These are phyloP conservation scores for Biscutella laevigata DNA, from an alignment of 441 rosid genomes.

Conservation along the genomic window DNA sequence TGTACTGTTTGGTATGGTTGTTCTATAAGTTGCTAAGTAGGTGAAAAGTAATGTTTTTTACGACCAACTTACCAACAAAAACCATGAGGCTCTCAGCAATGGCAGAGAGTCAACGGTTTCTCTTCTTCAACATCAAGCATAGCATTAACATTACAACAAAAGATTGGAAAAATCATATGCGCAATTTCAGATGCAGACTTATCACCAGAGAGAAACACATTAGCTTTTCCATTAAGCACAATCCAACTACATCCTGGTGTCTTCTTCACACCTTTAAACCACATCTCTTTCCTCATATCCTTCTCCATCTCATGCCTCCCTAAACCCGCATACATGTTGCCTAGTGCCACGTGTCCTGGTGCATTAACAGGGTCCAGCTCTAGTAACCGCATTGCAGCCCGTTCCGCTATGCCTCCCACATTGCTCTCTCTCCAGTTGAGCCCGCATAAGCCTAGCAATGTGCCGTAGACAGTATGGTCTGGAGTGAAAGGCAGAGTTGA, in stretches of 20 bases:
- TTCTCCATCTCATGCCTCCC: slow-evolving; percentile 50
- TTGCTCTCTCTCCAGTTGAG: slow-evolving; percentile 30
- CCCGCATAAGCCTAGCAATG: slow-evolving; percentile 57
- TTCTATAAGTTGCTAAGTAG: too few species aligned
- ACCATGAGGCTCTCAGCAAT: too few species aligned
- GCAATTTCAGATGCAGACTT: slow-evolving; percentile 27
- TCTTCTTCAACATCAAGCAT: slow-evolving; percentile 21
- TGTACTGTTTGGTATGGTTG: too few species aligned
- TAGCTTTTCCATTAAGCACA: slow-evolving; percentile 38
- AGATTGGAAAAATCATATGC: slow-evolving; percentile 33
- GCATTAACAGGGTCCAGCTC: slow-evolving; percentile 59
- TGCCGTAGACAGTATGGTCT: slow-evolving; percentile 52
- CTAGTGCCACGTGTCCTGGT: slow-evolving; percentile 58
- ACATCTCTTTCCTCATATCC: slow-evolving; percentile 59
- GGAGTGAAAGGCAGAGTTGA: slow-evolving; percentile 38
- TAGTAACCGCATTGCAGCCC: slow-evolving; percentile 43
- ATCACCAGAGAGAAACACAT: slow-evolving; percentile 57
- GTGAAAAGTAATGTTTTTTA: too few species aligned
- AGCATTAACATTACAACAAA: slow-evolving; percentile 4
- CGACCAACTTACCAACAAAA: too few species aligned
- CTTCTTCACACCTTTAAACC: slow-evolving; percentile 62
- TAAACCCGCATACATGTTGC: slow-evolving; percentile 53
- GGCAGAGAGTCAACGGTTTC: slow-evolving; percentile 3
- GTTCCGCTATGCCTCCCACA: slow-evolving; percentile 31
- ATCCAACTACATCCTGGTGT: slow-evolving; percentile 83